These are phyloP conservation scores for Mallotus repandus DNA, from an alignment of 441 rosid species.

Conservation along the genomic window DNA sequence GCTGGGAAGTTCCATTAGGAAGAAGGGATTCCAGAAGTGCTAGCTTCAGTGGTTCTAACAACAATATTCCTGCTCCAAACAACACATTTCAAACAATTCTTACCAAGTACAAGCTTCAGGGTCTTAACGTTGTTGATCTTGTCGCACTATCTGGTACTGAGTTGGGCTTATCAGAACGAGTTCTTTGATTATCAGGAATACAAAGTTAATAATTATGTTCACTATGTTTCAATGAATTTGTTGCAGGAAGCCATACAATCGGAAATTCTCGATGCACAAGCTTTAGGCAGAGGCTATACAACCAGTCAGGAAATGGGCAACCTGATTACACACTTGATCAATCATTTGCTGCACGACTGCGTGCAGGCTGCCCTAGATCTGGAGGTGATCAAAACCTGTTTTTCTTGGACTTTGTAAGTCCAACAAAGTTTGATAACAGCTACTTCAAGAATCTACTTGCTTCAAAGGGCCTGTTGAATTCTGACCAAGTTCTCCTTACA, in stretches of 20 bases:
- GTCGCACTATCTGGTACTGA: slow-evolving; percentile 79
- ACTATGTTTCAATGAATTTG: not conserved
- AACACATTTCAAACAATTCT: slow-evolving; percentile 80
- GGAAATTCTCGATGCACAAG: slow-evolving; percentile 81
- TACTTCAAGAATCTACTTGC: slow-evolving; percentile 75
- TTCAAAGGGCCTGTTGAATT: slow-evolving; percentile 65
- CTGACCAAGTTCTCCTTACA: slow-evolving; percentile 75
- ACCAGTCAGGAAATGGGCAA: slow-evolving; percentile 71
- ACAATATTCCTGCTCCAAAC: slow-evolving; percentile 87
- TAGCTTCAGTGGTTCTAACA: slow-evolving; percentile 87
- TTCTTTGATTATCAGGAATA: not conserved
- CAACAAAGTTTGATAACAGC: slow-evolving; percentile 62
- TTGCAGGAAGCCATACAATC: slow-evolving; percentile 86
- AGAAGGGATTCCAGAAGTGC: slow-evolving; percentile 76
- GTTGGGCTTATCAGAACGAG: not conserved
- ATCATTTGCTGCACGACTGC: slow-evolving; percentile 60
- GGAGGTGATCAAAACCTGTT: slow-evolving; percentile 90
- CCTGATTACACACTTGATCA: slow-evolving; percentile 68
- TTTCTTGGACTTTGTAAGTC: slow-evolving; percentile 58
- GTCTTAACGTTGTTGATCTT: slow-evolving; percentile 73
- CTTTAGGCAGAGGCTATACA: slow-evolving; percentile 94
- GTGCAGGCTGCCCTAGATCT: slow-evolving; percentile 59
- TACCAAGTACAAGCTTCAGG: slow-evolving; percentile 67
- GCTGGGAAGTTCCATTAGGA: slow-evolving; percentile 89
- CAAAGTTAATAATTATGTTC: not conserved